Evolutionary conservation across 2,329 filamentous ascomycete species (phyloP), one percentile per base, ranked within the genome.

Genomic region (Hymenoscyphus occultus): DNA sequence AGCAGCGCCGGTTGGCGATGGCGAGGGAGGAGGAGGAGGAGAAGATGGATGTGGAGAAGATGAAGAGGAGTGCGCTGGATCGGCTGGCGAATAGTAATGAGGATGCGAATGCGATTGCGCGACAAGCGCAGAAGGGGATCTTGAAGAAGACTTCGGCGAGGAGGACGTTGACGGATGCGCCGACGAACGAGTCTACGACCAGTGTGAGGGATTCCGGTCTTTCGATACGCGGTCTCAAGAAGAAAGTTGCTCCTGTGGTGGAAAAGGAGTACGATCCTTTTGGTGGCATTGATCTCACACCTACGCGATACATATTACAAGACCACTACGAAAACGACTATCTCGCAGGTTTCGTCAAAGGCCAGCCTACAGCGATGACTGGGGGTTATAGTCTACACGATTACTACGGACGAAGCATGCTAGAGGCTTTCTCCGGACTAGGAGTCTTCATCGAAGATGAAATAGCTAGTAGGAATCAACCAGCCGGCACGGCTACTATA

Each of bases 251-350:
- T 2, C 83, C 85, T 1, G 84, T 85, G 42, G 85, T 85, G 5
- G 87, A 92, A 72, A 87, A 88, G 65, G 89, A 92, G 0, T 97
- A 96, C 78, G 93, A 97, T 79, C 90, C 94, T 0, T 97, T 95
- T 75, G 92, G 87, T 48, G 95, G 92, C 0, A 79, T 93, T 67
- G 79, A 84, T 58, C 84, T 93, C 61, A 82, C 82, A 31, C 86
- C 87, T 28, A 82, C 89, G 71, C 89, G 93, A 71, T 94, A 92
- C 74, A 80, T 83, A 10, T 74, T 96, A 45, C 85, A 88, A 69
- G 83, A 86, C 60, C 80, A 83, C 54, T 97, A 97, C 76, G 85
- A 88, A 54, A 92, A 91, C 74, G 85, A 89, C 58, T 92, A 88
- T 82, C 80, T 96, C 62, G 87, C 90, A 56, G 81, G 81, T 31